Evolutionary conservation across 768 basidiomycete species (phyloP).

Genomic region (Boletus huronensis): DNA sequence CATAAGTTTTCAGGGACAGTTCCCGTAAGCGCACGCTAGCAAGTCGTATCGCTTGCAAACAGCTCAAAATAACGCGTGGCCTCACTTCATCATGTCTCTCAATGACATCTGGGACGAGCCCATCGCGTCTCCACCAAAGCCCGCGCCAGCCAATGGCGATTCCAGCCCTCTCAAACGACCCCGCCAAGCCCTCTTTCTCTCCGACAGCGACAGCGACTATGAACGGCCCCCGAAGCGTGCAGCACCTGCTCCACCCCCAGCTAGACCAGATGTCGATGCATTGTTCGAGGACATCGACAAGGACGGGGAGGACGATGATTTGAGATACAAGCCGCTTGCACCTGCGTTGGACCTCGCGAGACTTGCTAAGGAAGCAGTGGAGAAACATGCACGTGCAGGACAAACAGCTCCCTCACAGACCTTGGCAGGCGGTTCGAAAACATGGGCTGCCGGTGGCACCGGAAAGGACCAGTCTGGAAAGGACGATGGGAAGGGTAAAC

Average conservation of each 20-base stretch:
- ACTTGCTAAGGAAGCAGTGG: slow-evolving; percentile 54
- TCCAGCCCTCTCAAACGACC: slow-evolving; percentile 30
- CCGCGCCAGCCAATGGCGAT: slow-evolving; percentile 17
- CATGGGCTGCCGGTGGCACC: slow-evolving; percentile 20
- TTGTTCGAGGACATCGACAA: slow-evolving; percentile 48
- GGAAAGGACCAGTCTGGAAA: slow-evolving; percentile 2
- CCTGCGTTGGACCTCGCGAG: slow-evolving; percentile 52
- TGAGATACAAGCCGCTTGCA: slow-evolving; percentile 45
- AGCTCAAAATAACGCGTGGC: slow-evolving; percentile 28
- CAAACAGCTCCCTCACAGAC: slow-evolving; percentile 40
- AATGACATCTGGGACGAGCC: slow-evolving; percentile 63
- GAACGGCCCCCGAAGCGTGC: slow-evolving; percentile 27
- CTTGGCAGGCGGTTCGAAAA: slow-evolving; percentile 45
- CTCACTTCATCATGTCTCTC: slow-evolving; percentile 33
- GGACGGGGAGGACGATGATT: slow-evolving; percentile 43
- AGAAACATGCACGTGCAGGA: slow-evolving; percentile 35
- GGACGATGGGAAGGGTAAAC: slow-evolving; percentile 7
- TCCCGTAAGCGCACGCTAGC: too few relatives aligned
- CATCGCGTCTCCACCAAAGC: slow-evolving; percentile 26
- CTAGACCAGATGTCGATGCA: slow-evolving; percentile 36
- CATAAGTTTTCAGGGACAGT: too few relatives aligned
- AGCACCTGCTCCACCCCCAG: slow-evolving; percentile 12
- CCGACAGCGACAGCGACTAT: slow-evolving; percentile 45
- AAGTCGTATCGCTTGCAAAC: slow-evolving; percentile 15
- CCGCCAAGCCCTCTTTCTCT: slow-evolving; percentile 51